phyloP scores from a whole-genome alignment of 169 alveolate species.

The Plasmodium cynomolgi region DNA sequence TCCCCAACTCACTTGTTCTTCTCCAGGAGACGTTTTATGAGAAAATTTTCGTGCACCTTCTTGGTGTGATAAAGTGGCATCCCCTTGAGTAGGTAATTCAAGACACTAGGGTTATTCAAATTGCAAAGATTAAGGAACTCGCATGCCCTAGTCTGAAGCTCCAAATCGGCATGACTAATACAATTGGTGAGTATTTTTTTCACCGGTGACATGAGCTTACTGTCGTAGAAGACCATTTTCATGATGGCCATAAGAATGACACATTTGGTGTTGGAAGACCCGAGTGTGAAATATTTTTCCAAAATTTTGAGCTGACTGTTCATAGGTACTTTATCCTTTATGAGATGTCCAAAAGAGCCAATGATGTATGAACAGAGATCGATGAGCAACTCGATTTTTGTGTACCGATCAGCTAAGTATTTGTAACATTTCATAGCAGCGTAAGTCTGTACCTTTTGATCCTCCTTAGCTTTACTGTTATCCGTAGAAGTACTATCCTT shows the following conservation, averaged over 20 bases:
- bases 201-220: constrained; percentile 35
- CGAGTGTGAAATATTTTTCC: constrained; percentile 74
- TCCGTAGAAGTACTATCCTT: not conserved
- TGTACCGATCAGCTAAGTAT: constrained; percentile 2
- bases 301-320: constrained; percentile 56
- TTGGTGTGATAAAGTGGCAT: constrained; percentile 55
- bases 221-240: constrained; percentile 78
- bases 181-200: constrained; percentile 75
- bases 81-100: constrained; percentile 24
- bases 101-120: constrained; percentile 40
- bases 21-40: constrained; percentile 55
- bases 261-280: constrained; percentile 65
- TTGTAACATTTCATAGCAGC: constrained; percentile 54
- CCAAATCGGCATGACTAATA: constrained; percentile 68
- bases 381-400: constrained; percentile 1
- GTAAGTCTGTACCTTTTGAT: constrained; percentile 37
- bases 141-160: constrained; percentile 81
- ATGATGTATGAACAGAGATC: constrained; percentile 80
- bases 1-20: constrained; percentile 29
- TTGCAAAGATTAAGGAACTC: constrained; percentile 75
- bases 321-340: constrained; percentile 63
- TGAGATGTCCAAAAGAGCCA: constrained; percentile 80
- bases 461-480: constrained; percentile 62
- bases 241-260: constrained; percentile 78
- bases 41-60: constrained; percentile 60